Conservation (phyloP, 2,329 filamentous ascomycete species). For the Scortechinia acanthostroma region DNA sequence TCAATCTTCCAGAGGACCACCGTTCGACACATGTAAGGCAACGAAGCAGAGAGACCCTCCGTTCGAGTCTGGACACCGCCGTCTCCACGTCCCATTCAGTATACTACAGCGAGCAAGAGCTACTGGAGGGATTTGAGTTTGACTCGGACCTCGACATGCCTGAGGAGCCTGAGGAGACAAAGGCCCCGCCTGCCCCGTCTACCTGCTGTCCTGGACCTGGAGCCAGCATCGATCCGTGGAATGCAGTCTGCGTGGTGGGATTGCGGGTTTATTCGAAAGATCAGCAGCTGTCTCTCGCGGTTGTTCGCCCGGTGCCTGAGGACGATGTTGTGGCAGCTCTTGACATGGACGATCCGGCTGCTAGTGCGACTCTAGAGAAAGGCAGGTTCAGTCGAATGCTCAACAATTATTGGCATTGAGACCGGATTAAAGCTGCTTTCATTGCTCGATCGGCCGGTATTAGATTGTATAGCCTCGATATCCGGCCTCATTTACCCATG, state of each 20-base stretch:
- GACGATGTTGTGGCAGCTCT: background rate
- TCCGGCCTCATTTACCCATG: too few relatives aligned
- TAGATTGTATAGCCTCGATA: too few relatives aligned
- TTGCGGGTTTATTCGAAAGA: slow-evolving; percentile 2
- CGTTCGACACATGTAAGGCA: too few relatives aligned
- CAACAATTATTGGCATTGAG: too few relatives aligned
- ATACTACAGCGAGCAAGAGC: background rate
- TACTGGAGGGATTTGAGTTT: slow-evolving; percentile 2
- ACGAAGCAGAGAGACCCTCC: background rate
- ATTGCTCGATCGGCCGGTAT: too few relatives aligned
- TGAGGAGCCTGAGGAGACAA: background rate
- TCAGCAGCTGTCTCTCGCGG: background rate
- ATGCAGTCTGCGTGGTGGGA: slow-evolving; percentile 1
- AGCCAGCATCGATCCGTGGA: background rate
- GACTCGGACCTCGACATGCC: background rate
- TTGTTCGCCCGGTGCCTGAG: background rate
- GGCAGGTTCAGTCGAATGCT: too few relatives aligned
- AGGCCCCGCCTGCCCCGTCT: background rate
- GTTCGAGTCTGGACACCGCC: background rate
- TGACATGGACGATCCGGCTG: background rate
- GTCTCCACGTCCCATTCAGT: background rate
- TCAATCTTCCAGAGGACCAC: background rate
- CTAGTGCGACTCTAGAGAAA: background rate
- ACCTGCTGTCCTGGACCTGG: background rate
- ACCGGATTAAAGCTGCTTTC: too few relatives aligned